Conservation (phyloP, 768 basidiomycete species). For the Russula emetica region DNA sequence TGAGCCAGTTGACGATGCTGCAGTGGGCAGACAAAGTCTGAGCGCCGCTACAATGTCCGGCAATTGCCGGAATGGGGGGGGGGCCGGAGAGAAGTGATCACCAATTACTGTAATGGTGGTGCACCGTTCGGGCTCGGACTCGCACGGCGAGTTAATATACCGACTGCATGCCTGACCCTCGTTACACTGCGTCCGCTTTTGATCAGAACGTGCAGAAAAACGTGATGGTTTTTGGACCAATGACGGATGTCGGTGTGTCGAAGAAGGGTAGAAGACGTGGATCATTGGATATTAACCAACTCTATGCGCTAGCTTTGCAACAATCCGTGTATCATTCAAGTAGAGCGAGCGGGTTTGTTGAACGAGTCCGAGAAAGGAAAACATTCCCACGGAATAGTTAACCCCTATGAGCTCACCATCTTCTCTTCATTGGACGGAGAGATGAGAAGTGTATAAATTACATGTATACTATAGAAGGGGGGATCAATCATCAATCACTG, state of each 20-base stretch:
- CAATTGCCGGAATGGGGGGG: conserved; percentile 23
- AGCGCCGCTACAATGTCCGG: conserved; percentile 26
- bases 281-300: conserved; percentile 1
- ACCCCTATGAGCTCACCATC: background rate
- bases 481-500: too few species aligned
- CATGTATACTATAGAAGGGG: background rate
- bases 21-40: conserved; percentile 1
- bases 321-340: background rate
- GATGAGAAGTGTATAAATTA: background rate
- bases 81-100: too few species aligned
- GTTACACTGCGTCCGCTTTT: background rate
- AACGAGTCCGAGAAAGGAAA: conserved; percentile 14
- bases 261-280: conserved; percentile 3
- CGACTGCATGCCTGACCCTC: background rate
- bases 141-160: background rate
- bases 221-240: background rate
- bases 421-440: background rate
- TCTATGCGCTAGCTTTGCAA: background rate
- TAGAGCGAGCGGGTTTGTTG: background rate
- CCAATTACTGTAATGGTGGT: too few species aligned
- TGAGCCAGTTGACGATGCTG: background rate
- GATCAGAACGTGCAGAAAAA: background rate
- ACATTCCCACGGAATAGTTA: conserved; percentile 4
- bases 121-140: too few species aligned
- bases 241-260: background rate